Base-by-base conservation (phyloP, 1,284 basidiomycete genomes). In the Takashimella koratensis region DNA sequence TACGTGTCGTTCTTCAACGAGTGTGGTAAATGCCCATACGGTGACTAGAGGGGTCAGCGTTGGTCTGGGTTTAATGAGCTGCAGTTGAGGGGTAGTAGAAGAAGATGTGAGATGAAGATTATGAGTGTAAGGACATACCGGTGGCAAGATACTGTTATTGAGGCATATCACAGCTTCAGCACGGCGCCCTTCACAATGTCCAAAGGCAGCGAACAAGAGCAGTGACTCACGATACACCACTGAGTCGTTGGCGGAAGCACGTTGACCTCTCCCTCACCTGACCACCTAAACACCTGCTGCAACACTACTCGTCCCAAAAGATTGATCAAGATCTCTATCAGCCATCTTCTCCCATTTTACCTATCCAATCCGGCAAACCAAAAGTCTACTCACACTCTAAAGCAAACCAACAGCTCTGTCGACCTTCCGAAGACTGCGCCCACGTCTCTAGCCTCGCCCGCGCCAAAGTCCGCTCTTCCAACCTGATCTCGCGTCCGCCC, bases 401-500 rank as follows among this genome's bases (percentile, higher is more conserved):
- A 8, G 51, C 45, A 42, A 48, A 47, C 51, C 51, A 53, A 45
- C 51, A 53, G n/a, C 27, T 42, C 25, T 48, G 45, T 27, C 51
- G 16, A 10, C 45, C 51, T 19, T 47, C 45, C 19, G 45, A 41
- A n/a, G 45, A 20, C n/a, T 47, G 45, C 13, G 51, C 45, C 51
- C 51, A 53, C 16, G 45, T 22, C 21, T 47, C 45, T 4, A 53
- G 24, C 13, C 36, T 39, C 5, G 25, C 41, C 23, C 51, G 45
- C 23, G 45, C 51, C 10, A 36, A 16, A 16, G 30, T 8, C 16
- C 30, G 30, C 30, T 36, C 30, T 16, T 36, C 30, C 16, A 36
- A 36, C 16, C 16, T 8, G 16, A 36, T 36, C 30, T 36, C 30
- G 10, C 30, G 8, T 36, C 30, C 30, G 16, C 30, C 30, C 30